Conservation (phyloP, 306 rosid species). For the Dalbergia cultrata region DNA sequence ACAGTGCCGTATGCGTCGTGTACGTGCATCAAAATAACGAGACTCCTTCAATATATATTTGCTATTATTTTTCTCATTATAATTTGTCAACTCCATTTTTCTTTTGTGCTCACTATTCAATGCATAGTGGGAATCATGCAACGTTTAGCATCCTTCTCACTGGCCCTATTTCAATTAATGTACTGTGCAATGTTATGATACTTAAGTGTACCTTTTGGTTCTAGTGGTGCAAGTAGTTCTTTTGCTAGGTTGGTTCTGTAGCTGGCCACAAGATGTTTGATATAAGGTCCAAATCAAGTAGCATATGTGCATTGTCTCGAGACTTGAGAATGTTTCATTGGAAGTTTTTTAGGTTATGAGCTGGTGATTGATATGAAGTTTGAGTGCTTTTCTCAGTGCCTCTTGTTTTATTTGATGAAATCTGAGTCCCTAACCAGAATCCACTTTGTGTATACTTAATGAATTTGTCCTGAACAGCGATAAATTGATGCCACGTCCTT, state of each 20-base stretch:
- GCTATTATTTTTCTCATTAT: background rate
- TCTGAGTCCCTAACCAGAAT: too few relatives aligned
- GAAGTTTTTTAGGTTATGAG: background rate
- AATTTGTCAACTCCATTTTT: background rate
- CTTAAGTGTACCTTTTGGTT: background rate
- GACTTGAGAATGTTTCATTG: background rate
- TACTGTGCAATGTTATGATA: background rate
- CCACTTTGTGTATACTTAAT: background rate
- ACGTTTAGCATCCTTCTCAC: slow-evolving; percentile 6
- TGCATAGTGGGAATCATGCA: background rate
- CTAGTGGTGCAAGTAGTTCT: background rate
- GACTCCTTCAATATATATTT: background rate
- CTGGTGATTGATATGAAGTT: background rate
- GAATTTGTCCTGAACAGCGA: background rate
- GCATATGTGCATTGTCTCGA: background rate
- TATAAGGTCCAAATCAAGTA: slow-evolving; percentile 16
- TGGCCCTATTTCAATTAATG: background rate
- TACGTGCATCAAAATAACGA: too few relatives aligned
- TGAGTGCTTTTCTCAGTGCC: background rate
- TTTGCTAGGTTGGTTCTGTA: slow-evolving; percentile 17
- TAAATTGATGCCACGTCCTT: background rate
- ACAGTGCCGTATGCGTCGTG: too few relatives aligned
- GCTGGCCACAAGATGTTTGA: slow-evolving; percentile 33
- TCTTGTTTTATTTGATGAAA: background rate
- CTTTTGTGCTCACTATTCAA: background rate